Conservation (phyloP, 805 yeast species). For the Dipodascus albidus region DNA sequence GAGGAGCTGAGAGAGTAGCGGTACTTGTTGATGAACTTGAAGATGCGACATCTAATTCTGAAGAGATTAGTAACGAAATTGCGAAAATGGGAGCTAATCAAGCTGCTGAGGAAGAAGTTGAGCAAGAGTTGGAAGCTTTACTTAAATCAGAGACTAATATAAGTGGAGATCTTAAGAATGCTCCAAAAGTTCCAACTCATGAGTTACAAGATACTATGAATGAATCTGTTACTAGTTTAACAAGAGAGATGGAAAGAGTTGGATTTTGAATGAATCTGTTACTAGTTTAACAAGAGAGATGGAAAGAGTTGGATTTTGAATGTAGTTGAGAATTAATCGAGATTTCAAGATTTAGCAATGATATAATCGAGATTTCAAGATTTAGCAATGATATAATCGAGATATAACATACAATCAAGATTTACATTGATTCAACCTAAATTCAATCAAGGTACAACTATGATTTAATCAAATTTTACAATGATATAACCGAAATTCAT, state of each 20-base stretch:
- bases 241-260: neutral
- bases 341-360: too few species aligned
- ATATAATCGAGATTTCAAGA: too few species aligned
- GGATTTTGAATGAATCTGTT: too few species aligned
- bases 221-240: too few species aligned
- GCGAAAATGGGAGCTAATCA: slow-evolving; percentile 20
- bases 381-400: too few species aligned
- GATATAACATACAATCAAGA: too few species aligned
- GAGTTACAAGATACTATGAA: too few species aligned
- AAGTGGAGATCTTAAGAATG: neutral
- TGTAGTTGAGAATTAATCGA: too few species aligned
- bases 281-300: neutral
- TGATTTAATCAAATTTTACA: too few species aligned
- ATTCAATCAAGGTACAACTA: too few species aligned
- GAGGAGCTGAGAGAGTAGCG: slow-evolving; percentile 34
- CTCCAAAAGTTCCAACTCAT: neutral
- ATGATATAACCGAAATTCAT: too few species aligned
- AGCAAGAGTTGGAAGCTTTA: slow-evolving; percentile 27
- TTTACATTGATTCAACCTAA: too few species aligned
- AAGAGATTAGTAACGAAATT: slow-evolving; percentile 29
- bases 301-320: slow-evolving; percentile 7
- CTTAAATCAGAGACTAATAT: slow-evolving; percentile 3
- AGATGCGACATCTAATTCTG: slow-evolving; percentile 28
- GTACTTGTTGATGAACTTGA: slow-evolving; percentile 31
- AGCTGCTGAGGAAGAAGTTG: slow-evolving; percentile 26